Conservation (phyloP, 2,329 filamentous ascomycete species). For the Stagonosporopsis vannaccii region DNA sequence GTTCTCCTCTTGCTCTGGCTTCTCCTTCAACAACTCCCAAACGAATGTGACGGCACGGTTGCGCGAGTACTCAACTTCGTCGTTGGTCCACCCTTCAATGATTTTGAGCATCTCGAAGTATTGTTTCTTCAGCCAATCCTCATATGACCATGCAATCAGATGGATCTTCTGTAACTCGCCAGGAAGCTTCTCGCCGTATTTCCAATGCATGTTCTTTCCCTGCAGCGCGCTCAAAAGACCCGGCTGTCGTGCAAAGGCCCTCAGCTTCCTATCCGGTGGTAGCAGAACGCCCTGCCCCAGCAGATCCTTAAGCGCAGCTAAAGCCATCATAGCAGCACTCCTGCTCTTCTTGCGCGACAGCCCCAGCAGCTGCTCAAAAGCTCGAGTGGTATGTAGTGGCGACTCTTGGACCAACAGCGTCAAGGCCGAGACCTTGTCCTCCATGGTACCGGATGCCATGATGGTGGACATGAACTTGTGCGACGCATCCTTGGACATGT, state of each 20-base stretch:
- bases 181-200: slow-evolving; percentile 72
- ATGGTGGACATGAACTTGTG: slow-evolving; percentile 97
- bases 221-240: slow-evolving; percentile 76
- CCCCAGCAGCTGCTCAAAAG: slow-evolving; percentile 81
- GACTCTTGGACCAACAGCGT: slow-evolving; percentile 96
- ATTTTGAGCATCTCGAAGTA: slow-evolving; percentile 95
- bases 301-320: slow-evolving; percentile 92
- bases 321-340: slow-evolving; percentile 89
- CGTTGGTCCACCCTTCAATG: slow-evolving; percentile 89
- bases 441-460: slow-evolving; percentile 94
- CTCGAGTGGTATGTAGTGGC: slow-evolving; percentile 88
- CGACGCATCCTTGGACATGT: slow-evolving; percentile 80
- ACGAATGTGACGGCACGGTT: slow-evolving; percentile 89
- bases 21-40: slow-evolving; percentile 89
- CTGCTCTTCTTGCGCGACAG: slow-evolving; percentile 94
- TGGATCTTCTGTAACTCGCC: slow-evolving; percentile 76
- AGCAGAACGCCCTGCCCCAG: slow-evolving; percentile 87
- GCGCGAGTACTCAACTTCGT: slow-evolving; percentile 94
- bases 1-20: slow-evolving; percentile 97
- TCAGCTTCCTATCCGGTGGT: slow-evolving; percentile 81
- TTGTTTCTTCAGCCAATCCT: slow-evolving; percentile 92
- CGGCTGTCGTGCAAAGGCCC: slow-evolving; percentile 80
- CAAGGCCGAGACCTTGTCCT: slow-evolving; percentile 94
- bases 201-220: slow-evolving; percentile 69
- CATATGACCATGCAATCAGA: slow-evolving; percentile 86